A percentile compares a stretch with the other conserved stretches of the same genome.
Conservation (phyloP, 805 yeast species). For the Isabelozyma pseudorhagii region DNA sequence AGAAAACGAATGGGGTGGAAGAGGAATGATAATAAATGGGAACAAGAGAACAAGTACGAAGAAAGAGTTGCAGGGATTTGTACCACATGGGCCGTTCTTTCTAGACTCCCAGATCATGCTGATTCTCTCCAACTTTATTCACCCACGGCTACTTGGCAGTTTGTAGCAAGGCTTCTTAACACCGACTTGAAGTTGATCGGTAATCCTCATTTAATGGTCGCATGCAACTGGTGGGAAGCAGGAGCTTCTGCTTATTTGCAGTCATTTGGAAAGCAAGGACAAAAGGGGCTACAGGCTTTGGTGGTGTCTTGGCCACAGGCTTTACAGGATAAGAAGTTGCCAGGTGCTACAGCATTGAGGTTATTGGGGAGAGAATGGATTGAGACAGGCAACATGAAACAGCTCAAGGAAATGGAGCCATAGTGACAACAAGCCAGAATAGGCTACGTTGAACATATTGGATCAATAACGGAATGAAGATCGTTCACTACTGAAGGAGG, state of each 20-base stretch:
- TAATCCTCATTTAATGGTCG: slow-evolving; percentile 67
- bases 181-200: slow-evolving; percentile 45
- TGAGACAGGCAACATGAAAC: slow-evolving; percentile 42
- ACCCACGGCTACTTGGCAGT: slow-evolving; percentile 53
- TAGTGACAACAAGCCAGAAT: too few relatives aligned
- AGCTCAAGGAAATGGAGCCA: slow-evolving; percentile 42
- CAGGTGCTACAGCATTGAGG: slow-evolving; percentile 76
- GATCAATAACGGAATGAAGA: too few relatives aligned
- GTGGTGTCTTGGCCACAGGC: slow-evolving; percentile 51
- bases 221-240: slow-evolving; percentile 92
- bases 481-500: too few relatives aligned
- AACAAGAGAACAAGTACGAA: slow-evolving; percentile 64
- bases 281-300: slow-evolving; percentile 52
- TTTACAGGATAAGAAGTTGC: slow-evolving; percentile 50
- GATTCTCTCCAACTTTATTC: slow-evolving; percentile 52
- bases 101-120: slow-evolving; percentile 36
- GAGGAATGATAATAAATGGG: slow-evolving; percentile 52
- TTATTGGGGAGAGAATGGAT: slow-evolving; percentile 81
- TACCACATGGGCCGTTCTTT: slow-evolving; percentile 74
- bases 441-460: too few relatives aligned
- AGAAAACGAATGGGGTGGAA: slow-evolving; percentile 87
- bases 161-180: slow-evolving; percentile 72
- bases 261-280: slow-evolving; percentile 68
- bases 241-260: slow-evolving; percentile 53
- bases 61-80: slow-evolving; percentile 87